These are phyloP conservation scores for Hortiboletus flavorubellus DNA, from an alignment of 768 basidiomycete species.

Conservation along the genomic window DNA sequence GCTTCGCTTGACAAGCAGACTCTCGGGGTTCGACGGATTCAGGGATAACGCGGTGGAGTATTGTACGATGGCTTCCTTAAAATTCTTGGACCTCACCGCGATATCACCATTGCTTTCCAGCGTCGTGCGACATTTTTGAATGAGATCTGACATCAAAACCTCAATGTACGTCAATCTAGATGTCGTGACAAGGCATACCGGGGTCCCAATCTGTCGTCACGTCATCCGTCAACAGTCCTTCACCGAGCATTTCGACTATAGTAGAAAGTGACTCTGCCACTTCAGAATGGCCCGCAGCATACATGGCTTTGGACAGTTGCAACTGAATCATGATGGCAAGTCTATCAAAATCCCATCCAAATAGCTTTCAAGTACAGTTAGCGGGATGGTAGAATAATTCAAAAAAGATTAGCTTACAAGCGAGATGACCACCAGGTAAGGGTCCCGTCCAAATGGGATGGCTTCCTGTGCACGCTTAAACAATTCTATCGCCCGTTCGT, in stretches of 20 bases:
- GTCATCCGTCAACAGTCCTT: not conserved
- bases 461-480: no score
- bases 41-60: slow-evolving; percentile 6
- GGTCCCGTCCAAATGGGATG: not conserved
- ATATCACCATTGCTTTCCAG: not conserved
- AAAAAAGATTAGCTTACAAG: not conserved
- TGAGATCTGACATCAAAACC: no score
- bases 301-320: not conserved
- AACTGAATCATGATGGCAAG: not conserved
- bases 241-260: not conserved
- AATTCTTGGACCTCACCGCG: not conserved
- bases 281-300: not conserved
- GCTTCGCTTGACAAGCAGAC: slow-evolving; percentile 10
- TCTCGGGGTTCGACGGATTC: no score
- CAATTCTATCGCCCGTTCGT: no score
- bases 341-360: slow-evolving; percentile 14
- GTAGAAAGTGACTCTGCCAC: not conserved
- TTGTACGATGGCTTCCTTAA: not conserved
- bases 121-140: not conserved
- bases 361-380: not conserved
- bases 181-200: no score
- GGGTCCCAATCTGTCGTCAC: not conserved
- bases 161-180: no score
- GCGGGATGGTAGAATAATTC: not conserved
- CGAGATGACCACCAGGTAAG: not conserved